phyloP scores from a whole-genome alignment of 257 asterid genomes.

The Solanum tacnaense region DNA sequence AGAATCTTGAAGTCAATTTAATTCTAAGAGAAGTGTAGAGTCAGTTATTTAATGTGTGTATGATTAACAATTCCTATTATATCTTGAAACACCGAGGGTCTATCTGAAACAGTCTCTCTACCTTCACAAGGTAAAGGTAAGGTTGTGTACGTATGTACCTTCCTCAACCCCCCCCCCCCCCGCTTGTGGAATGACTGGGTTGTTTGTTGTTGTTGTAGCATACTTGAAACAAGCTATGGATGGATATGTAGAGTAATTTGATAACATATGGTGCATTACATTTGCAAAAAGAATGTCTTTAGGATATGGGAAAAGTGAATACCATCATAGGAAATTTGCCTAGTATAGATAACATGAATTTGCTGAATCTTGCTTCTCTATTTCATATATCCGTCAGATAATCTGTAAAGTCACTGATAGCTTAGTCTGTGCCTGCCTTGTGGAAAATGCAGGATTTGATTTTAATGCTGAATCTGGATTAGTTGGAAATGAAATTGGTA shows the following conservation, averaged over 20 bases:
- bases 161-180: neutral
- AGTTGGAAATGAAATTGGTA: conserved; percentile 50
- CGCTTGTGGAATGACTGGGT: neutral
- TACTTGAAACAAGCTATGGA: neutral
- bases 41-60: neutral
- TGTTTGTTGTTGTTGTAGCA: neutral
- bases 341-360: neutral
- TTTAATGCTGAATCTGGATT: conserved; percentile 24
- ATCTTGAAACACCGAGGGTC: neutral
- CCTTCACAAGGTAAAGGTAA: neutral
- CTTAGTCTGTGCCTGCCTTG: neutral
- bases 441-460: conserved; percentile 44
- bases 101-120: neutral
- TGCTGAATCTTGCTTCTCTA: neutral
- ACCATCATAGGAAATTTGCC: neutral
- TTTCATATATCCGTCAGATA: neutral
- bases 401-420: neutral
- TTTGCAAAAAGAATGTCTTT: neutral
- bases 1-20: neutral
- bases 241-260: neutral
- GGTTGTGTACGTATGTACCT: neutral
- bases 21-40: neutral
- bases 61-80: neutral
- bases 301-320: neutral
- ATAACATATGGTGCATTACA: neutral